Evolutionary conservation across 176 grass and related monocot species (phyloP), one percentile per base, ranked within the genome.

Genomic region (Zea luxurians): DNA sequence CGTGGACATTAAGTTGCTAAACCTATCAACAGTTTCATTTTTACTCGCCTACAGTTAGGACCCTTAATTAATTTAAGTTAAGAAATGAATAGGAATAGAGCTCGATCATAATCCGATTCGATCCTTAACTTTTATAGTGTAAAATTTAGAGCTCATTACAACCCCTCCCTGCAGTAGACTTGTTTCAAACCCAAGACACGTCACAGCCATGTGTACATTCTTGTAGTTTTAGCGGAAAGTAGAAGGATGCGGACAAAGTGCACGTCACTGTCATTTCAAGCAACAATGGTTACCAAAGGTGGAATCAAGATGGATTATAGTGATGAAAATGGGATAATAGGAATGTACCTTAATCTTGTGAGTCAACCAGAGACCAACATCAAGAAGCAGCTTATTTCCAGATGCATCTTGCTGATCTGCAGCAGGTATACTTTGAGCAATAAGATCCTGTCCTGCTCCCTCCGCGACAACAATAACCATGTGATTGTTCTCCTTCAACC

Each of bases 381-480:
- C 95, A 78, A 98, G 89, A 70, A 98, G 87, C 35, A 92, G 74
- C 61, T 92, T 98, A 82, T 98, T 98, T 89, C 95, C 95, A 74
- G 96, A 98, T 73, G 89, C 87, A 98, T 98, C 96, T 81, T 77
- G 42, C 62, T 92, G 78, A 81, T 86, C 71, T 17, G 85, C 77
- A 44, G 75, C 83, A 66, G 85, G 46, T 89, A 98, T 66, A 81
- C 89, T 94, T 80, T 94, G 86, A 41, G 87, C 89, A 64, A 98
- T 92, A 49, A 98, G 82, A 88, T 98, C 90, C 64, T 97, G 95
- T 37, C 89, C 91, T 71, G 95, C 95, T 68, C 91, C 94, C 76
- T 97, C 91, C 7, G 96, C 96, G 53, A 90, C 89, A 61, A 98
- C 91, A 85, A 98, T 92, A 84, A 98, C 92, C 96, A 94, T 94